Base-by-base conservation (phyloP, 768 basidiomycete species). In the Sporobolomyces roseus region DNA sequence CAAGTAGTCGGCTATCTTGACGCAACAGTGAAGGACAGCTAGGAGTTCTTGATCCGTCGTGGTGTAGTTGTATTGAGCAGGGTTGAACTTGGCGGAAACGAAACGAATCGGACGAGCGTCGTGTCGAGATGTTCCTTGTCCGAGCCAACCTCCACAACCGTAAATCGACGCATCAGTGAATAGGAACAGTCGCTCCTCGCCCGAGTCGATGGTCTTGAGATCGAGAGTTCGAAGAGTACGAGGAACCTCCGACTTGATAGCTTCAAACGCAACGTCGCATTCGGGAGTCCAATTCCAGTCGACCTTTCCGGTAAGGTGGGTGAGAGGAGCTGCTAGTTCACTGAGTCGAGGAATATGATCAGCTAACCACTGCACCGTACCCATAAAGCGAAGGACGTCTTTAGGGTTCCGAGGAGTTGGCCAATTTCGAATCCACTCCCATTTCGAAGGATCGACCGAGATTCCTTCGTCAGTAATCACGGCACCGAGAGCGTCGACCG, bases 31-130 rank as follows among this genome's bases (percentile, higher is more conserved):
- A 19, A 65, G 29, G 8, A 65, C 54, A 25, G 54, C 63, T 43
- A 56, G 63, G 4, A 65, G 54, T 45, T 65, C 63, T 32, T 65
- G 63, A 29, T 65, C 54, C 6, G 63, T 65, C 1, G 66, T 67
- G 4, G 45, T 21, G 53, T 67, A 67, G 36, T 67, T 54, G 13
- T 29, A 23, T 30, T 61, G 60, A 7, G 66, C 66, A 4, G 45
- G 7, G 36, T 67, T 67, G 41, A 55, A 67, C 48, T 67, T 67
- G 13, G 46, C 35, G 16, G 66, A 67, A 41, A 55, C 41, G 46
- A 49, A 67, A 9, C 66, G 66, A 36, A 62, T 38, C 23, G 66
- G 66, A 8, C 43, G 43, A 2, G 66, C 66, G 25, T 4, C 21
- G 17, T 45, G 17, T 16, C 45, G 46, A 4, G 33, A 2, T 12